Base-by-base conservation (phyloP, 2,329 filamentous ascomycete species). In the Epichloe sp. region DNA sequence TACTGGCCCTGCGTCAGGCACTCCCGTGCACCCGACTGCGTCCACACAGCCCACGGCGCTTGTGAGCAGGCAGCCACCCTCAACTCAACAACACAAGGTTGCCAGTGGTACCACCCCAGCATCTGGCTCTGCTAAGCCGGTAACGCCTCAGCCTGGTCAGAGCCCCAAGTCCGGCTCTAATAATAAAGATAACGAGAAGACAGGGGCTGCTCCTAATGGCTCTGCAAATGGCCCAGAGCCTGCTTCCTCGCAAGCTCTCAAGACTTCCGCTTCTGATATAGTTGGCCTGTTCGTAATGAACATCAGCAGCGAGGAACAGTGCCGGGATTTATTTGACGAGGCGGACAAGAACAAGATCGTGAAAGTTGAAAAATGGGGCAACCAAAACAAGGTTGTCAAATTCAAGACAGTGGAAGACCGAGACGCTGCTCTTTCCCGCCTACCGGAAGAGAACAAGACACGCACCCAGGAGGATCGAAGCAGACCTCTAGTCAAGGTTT, bases 261-360 rank as follows among this genome's bases (percentile, higher is more conserved):
- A 86, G 64, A 77, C 71, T 37, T 63, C 74, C 44, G 70, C 76
- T 17, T 77, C 88, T 61, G 80, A 78, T 58, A 88, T 85, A 58
- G 84, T 88, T 60, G 91, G 87, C 47, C 78, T 98, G 19, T 98
- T 96, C 67, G 83, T 98, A 54, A 87, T 86, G 71, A 90, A 90
- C 61, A 82, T 90, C 21, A 86, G 83, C 60, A 85, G 79, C 50
- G 87, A 91, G 57, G 87, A 95, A 35, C 86, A 90, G 54, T 85
- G 88, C 38, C 83, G 85, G 52, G 83, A 87, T 36, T 75, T 95
- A 23, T 91, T 98, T 63, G 75, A 80, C 1, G 83, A 93, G 12
- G 87, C 95, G 60, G 88, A 96, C 63, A 83, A 81, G 63, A 65
- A 78, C 35, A 96, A 94, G 71, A 88, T 96, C 57, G 68, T 80